phyloP scores from a whole-genome alignment of 2,329 filamentous ascomycete species.

The Amesomyces nigricolor region DNA sequence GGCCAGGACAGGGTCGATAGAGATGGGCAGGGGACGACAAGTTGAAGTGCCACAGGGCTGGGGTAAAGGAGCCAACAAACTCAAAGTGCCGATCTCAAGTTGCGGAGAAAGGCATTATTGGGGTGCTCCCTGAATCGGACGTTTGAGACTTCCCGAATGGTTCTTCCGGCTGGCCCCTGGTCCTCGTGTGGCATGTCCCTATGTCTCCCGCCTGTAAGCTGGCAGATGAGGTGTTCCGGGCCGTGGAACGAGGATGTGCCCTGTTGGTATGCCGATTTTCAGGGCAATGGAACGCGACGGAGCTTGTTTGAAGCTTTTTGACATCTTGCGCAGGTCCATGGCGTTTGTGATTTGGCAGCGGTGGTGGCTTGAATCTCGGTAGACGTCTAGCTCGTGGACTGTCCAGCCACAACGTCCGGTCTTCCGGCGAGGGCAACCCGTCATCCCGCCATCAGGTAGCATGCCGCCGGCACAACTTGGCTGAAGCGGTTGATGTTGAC shows the following conservation, averaged over 20 bases:
- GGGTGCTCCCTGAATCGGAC: background rate
- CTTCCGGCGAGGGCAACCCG: slow-evolving; percentile 18
- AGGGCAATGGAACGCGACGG: slow-evolving; percentile 7
- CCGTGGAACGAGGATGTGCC: slow-evolving; percentile 8
- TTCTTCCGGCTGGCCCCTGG: slow-evolving; percentile 15
- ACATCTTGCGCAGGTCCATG: slow-evolving; percentile 19
- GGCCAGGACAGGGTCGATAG: slow-evolving; percentile 7
- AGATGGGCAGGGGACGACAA: slow-evolving; percentile 6
- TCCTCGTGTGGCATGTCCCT: background rate
- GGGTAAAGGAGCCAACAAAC: background rate
- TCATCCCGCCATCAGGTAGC: slow-evolving; percentile 13
- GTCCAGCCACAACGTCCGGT: slow-evolving; percentile 11
- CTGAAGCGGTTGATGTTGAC: slow-evolving; percentile 19
- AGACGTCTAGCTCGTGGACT: background rate
- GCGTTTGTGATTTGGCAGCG: slow-evolving; percentile 6
- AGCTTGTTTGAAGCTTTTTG: background rate
- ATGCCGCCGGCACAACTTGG: background rate
- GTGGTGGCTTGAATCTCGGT: slow-evolving; percentile 10
- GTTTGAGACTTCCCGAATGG: slow-evolving; percentile 16
- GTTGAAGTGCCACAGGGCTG: slow-evolving; percentile 6
- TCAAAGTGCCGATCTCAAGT: background rate
- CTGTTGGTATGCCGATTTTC: background rate
- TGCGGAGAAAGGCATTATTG: slow-evolving; percentile 1
- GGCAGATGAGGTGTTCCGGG: slow-evolving; percentile 9
- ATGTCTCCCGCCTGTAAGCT: background rate